Conservation (phyloP, 1,284 basidiomycete genomes). For the Omphalotus olearius region DNA sequence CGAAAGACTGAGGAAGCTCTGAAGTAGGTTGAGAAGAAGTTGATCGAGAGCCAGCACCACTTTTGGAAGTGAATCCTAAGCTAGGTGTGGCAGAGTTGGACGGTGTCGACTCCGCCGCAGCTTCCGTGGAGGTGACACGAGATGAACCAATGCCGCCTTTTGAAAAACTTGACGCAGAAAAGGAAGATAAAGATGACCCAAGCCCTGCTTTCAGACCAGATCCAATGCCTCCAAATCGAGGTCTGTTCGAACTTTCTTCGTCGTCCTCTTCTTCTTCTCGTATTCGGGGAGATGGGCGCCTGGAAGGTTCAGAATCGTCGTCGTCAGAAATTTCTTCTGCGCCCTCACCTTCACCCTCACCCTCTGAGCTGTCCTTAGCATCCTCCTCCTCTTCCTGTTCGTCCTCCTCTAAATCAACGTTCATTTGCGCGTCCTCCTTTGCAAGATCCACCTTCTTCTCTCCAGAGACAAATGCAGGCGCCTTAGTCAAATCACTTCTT, state of each 20-base stretch:
- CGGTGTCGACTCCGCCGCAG: slow-evolving; percentile 1
- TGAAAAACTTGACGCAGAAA: slow-evolving; percentile 18
- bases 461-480: slow-evolving; percentile 70
- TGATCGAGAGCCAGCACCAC: slow-evolving; percentile 41
- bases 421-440: slow-evolving; percentile 31
- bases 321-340: slow-evolving; percentile 34
- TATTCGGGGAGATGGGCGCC: slow-evolving; percentile 48
- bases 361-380: slow-evolving; percentile 27
- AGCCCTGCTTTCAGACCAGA: slow-evolving; percentile 23
- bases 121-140: slow-evolving; percentile 7
- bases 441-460: slow-evolving; percentile 46
- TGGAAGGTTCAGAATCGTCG: slow-evolving; percentile 41
- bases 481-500: slow-evolving; percentile 69
- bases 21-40: slow-evolving; percentile 16
- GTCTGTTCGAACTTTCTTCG: slow-evolving; percentile 19
- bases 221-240: slow-evolving; percentile 50
- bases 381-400: slow-evolving; percentile 33
- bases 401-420: slow-evolving; percentile 12
- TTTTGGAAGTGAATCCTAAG: slow-evolving; percentile 28
- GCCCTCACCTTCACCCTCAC: slow-evolving; percentile 33
- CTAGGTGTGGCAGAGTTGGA: background rate
- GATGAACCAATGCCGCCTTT: slow-evolving; percentile 34
- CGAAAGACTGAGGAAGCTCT: slow-evolving; percentile 22
- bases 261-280: slow-evolving; percentile 48
- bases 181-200: slow-evolving; percentile 13